A percentile compares a stretch with the other conserved stretches of the same genome.
Evolutionary conservation across 192 early-diverging fungal genomes (phyloP).

Genomic region (Fimicolochytrium jonesii): DNA sequence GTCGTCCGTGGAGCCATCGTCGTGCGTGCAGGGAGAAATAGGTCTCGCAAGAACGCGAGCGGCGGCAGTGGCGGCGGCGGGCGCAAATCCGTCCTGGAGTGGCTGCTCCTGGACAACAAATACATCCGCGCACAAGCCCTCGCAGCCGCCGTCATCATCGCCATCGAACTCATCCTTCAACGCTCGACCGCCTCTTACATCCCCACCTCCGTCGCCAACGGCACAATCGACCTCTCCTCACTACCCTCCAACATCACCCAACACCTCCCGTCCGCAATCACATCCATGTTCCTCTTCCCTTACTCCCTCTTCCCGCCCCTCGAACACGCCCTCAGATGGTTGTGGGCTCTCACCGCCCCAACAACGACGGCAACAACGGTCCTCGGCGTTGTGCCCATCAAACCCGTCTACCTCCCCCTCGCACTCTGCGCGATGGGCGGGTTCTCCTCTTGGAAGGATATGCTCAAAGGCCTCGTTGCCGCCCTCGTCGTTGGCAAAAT

Average conservation of each 20-base stretch:
- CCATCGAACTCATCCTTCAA: constrained; percentile 25
- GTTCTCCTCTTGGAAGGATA: constrained; percentile 21
- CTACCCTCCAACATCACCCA: neutral
- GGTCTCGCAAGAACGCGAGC: neutral
- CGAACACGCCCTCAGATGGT: constrained; percentile 35
- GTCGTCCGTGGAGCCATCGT: constrained; percentile 5
- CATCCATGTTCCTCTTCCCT: constrained; percentile 28
- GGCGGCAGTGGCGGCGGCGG: no score
- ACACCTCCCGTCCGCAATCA: neutral
- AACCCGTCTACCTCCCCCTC: constrained; percentile 35
- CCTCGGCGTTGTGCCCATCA: constrained; percentile 31
- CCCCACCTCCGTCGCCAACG: neutral
- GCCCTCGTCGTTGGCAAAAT: constrained; percentile 27
- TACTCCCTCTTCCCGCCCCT: constrained; percentile 34
- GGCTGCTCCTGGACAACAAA: constrained; percentile 16
- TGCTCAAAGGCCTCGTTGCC: constrained; percentile 34
- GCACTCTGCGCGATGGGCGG: constrained; percentile 32
- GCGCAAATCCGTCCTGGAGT: constrained; percentile 13
- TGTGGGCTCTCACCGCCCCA: constrained; percentile 33
- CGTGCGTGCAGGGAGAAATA: constrained; percentile 6
- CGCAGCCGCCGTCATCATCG: constrained; percentile 16
- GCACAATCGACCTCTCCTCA: no score
- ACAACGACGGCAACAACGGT: constrained; percentile 9
- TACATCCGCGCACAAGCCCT: constrained; percentile 23
- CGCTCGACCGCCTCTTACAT: neutral